Base-by-base conservation (phyloP, 176 grass and related monocot species). In the Stipa capillata region DNA sequence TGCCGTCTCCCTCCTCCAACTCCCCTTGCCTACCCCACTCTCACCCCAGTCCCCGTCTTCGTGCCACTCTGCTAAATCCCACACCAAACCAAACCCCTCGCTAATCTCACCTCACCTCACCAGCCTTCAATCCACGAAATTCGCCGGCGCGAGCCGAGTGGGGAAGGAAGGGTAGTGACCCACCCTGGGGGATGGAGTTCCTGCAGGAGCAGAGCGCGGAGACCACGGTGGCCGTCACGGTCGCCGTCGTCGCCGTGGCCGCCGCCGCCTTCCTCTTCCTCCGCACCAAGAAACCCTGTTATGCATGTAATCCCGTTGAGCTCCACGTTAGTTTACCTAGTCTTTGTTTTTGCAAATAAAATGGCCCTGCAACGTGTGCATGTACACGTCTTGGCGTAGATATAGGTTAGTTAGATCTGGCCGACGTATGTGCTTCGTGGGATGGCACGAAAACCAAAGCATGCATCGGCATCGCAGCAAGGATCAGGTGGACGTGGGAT, bases 181-280 rank as follows among this genome's bases (percentile, higher is more conserved):
- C 34, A 2, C 2, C 4, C 44, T 7, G 7, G 27, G 23, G 2
- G 16, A 93, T 93, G 90, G 90, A 87, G 79, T 41, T 81, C 39
- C 57, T 79, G 29, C 79, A 63, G 1, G 76, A 50, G 35, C 79
- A 86, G 71, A 86, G 68, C 45, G 41, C 61, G 68, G 58, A 72
- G 80, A 77, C 84, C 53, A 58, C 76, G 37, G 41, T 82, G 51
- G 87, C 84, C 45, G 69, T 93, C 74, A 91, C 86, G 29, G 90
- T 93, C 18, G 86, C 94, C 28, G 77, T 83, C 40, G 88, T 53
- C 52, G 91, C 84, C 72, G 83, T 93, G 40, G 88, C 83, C 59
- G 94, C 81, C 20, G 88, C 80, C 35, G 81, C 91, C 45, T 87
- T 85, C 82, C 59, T 91, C 73, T 67, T 89, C 86, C 61, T 74